Conservation (phyloP, 2,329 filamentous ascomycete species). For the Aspergillus ochraceus region DNA sequence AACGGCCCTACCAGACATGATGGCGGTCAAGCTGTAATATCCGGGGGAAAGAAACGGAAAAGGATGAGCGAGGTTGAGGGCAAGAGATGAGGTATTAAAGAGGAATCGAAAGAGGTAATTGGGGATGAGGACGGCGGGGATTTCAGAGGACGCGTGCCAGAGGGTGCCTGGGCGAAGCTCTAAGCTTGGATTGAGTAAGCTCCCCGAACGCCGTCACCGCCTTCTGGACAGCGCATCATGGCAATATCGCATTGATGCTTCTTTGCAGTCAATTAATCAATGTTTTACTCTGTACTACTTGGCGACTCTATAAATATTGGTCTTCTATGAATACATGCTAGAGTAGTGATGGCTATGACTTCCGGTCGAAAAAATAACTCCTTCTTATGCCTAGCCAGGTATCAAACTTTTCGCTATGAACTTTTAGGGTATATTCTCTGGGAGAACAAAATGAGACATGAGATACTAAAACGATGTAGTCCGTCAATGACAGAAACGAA, state of each 20-base stretch:
- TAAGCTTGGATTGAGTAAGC: conserved; percentile 33
- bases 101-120: conserved; percentile 17
- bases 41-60: conserved; percentile 9
- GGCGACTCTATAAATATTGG: neutral
- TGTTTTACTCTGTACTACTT: neutral
- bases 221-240: conserved; percentile 14
- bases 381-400: conserved; percentile 12
- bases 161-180: conserved; percentile 39
- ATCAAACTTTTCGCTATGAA: conserved; percentile 16
- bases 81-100: conserved; percentile 8
- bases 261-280: neutral
- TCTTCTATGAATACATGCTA: neutral
- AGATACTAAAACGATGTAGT: neutral
- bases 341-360: neutral
- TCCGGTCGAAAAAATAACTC: conserved; percentile 1
- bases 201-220: conserved; percentile 29
- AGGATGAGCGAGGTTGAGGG: conserved; percentile 3
- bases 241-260: neutral
- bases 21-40: conserved; percentile 22
- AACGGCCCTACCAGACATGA: conserved; percentile 45
- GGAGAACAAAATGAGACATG: neutral
- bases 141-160: conserved; percentile 33
- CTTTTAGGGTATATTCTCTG: conserved; percentile 1
- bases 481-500: neutral
- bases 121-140: conserved; percentile 23